These are phyloP conservation scores for Physcomitrium patens DNA, from an alignment of 225 moss, liverwort and hornwort species.

Conservation along the genomic window DNA sequence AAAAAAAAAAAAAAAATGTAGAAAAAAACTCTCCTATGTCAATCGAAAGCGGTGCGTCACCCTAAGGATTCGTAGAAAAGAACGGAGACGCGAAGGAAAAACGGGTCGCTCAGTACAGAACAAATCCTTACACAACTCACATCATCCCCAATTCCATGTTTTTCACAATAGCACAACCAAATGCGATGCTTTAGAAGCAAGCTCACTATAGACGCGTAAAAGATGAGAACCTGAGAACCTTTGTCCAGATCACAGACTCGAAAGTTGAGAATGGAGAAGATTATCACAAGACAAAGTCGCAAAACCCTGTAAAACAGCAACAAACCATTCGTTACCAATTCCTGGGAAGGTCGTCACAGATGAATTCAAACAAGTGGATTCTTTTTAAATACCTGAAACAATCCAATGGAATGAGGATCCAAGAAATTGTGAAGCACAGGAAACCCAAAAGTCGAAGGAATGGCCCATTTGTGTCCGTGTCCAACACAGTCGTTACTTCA, in stretches of 20 bases:
- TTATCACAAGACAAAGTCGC: background rate
- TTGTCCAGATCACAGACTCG: background rate
- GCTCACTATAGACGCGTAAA: background rate
- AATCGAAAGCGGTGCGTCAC: too few species aligned
- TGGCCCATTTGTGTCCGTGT: slow-evolving; percentile 3
- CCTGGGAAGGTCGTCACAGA: background rate
- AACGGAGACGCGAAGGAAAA: too few species aligned
- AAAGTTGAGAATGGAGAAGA: background rate
- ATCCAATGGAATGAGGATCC: background rate
- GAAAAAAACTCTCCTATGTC: too few species aligned
- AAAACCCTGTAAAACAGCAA: background rate
- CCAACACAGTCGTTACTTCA: rapidly evolving
- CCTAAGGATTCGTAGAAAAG: too few species aligned
- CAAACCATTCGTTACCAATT: background rate
- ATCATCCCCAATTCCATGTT: background rate
- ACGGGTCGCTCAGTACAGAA: background rate
- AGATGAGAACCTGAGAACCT: background rate
- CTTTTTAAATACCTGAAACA: background rate
- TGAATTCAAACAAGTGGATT: background rate
- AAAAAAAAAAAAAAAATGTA: too few species aligned
- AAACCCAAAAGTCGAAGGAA: background rate
- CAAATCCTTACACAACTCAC: background rate
- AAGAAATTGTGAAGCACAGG: background rate
- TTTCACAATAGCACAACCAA: background rate
- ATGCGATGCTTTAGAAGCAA: background rate